phyloP scores from a whole-genome alignment of 2,329 filamentous ascomycete genomes.

The Chaetomiaceae sp. region DNA sequence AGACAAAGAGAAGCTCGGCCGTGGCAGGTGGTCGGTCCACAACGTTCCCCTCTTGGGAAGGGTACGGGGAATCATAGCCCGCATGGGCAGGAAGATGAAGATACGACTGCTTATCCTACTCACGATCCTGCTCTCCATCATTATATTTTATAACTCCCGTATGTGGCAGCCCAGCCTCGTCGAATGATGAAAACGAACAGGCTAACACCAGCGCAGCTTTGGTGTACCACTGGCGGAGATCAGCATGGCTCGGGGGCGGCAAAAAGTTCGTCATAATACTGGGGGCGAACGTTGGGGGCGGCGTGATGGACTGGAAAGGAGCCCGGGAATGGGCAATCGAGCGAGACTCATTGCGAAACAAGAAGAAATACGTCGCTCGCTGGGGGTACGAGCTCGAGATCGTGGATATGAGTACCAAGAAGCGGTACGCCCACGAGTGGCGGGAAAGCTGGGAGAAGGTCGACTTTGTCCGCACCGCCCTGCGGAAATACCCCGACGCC shows the following conservation, averaged over 20 bases:
- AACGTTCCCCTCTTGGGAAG: constrained; percentile 45
- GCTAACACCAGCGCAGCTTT: constrained; percentile 40
- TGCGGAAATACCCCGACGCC: constrained; percentile 90
- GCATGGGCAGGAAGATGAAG: constrained; percentile 61
- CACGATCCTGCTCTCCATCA: constrained; percentile 55
- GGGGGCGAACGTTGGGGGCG: constrained; percentile 88
- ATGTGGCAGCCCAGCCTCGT: constrained; percentile 37
- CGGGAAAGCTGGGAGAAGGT: constrained; percentile 99
- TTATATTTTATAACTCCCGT: constrained; percentile 70
- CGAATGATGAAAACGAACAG: not conserved
- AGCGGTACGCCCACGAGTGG: constrained; percentile 98
- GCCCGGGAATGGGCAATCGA: constrained; percentile 97
- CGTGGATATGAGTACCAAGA: constrained; percentile 98
- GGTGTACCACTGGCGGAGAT: constrained; percentile 63
- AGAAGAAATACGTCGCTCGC: constrained; percentile 75
- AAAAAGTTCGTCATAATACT: constrained; percentile 91
- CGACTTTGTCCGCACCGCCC: constrained; percentile 79
- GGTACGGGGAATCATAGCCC: constrained; percentile 41
- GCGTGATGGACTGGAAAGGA: constrained; percentile 99
- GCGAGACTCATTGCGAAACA: constrained; percentile 91
- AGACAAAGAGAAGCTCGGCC: constrained; percentile 72
- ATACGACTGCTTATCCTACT: constrained; percentile 56
- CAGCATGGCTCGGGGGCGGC: constrained; percentile 71
- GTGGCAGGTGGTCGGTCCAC: constrained; percentile 49
- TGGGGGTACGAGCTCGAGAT: constrained; percentile 97